Percentiles rank a stretch among this genome's conserved stretches.
These are phyloP conservation scores for Hygrocybe punicea DNA, from an alignment of 768 basidiomycete species.

Conservation along the genomic window DNA sequence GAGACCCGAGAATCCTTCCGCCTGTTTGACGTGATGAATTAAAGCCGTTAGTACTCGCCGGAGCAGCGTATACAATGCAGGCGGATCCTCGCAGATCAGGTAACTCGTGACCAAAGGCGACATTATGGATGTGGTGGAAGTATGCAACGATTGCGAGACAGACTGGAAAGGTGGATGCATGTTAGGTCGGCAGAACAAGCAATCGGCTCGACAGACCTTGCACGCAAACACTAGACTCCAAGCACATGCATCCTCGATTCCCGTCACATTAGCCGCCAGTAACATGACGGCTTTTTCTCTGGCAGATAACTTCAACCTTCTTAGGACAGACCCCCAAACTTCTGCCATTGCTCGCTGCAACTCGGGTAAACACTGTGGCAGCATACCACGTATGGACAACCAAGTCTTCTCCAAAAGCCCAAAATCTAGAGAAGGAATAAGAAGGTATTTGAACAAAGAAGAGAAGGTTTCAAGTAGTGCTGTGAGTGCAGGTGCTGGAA, in stretches of 20 bases:
- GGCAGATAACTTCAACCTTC: slow-evolving; percentile 62
- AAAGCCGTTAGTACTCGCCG: slow-evolving; percentile 75
- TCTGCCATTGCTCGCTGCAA: slow-evolving; percentile 78
- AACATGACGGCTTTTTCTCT: slow-evolving; percentile 55
- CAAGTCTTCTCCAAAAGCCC: slow-evolving; percentile 60
- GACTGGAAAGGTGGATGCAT: slow-evolving; percentile 44
- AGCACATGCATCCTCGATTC: slow-evolving; percentile 60
- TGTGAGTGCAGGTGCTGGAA: slow-evolving; percentile 59
- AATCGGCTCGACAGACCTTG: slow-evolving; percentile 50
- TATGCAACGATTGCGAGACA: slow-evolving; percentile 80
- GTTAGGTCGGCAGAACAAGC: slow-evolving; percentile 2
- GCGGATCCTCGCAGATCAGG: slow-evolving; percentile 39
- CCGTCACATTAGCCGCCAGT: slow-evolving; percentile 49
- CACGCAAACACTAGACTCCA: slow-evolving; percentile 77
- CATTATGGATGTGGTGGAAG: slow-evolving; percentile 63
- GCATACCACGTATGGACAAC: slow-evolving; percentile 45
- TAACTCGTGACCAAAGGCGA: slow-evolving; percentile 55
- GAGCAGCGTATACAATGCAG: slow-evolving; percentile 51
- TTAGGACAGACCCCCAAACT: slow-evolving; percentile 78
- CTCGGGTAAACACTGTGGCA: slow-evolving; percentile 64
- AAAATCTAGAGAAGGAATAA: slow-evolving; percentile 57
- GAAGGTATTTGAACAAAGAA: slow-evolving; percentile 65
- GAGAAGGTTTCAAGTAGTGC: slow-evolving; percentile 66
- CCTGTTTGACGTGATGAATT: slow-evolving; percentile 74
- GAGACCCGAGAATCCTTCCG: slow-evolving; percentile 59